A percentile compares a stretch with the other conserved stretches of the same genome.
Conservation (phyloP, 202 grass and related monocot genomes). For the Setaria italica region DNA sequence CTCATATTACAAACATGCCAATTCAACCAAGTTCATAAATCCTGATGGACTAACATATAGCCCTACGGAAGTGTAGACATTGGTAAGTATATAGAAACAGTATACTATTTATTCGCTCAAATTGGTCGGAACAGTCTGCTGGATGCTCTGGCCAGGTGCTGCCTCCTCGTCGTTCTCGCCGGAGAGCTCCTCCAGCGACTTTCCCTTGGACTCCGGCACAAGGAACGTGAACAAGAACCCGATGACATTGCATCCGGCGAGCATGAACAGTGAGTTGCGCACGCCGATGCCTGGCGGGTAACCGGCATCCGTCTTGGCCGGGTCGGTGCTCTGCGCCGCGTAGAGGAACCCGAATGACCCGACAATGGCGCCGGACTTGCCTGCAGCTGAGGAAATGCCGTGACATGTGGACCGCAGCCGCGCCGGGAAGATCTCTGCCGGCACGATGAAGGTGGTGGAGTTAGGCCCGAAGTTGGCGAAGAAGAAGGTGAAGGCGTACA, state of each 20-base stretch:
- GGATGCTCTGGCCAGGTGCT: background rate
- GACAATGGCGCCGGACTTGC: slow-evolving; percentile 53
- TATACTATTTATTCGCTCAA: background rate
- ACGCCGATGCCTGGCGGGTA: slow-evolving; percentile 63
- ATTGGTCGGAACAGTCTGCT: slow-evolving; percentile 16
- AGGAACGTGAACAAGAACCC: slow-evolving; percentile 63
- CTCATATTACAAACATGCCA: background rate
- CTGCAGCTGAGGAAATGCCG: slow-evolving; percentile 50
- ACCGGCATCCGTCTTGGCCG: slow-evolving; percentile 22
- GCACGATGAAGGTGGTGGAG: slow-evolving; percentile 61
- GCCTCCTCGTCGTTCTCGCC: slow-evolving; percentile 51
- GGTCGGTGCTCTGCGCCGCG: slow-evolving; percentile 44
- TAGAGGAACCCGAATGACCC: slow-evolving; percentile 49
- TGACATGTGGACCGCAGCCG: slow-evolving; percentile 54
- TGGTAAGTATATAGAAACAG: no score
- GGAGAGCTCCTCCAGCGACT: slow-evolving; percentile 67
- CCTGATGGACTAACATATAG: background rate
- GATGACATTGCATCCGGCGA: slow-evolving; percentile 51
- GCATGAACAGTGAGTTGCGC: slow-evolving; percentile 59
- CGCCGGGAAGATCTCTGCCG: slow-evolving; percentile 60
- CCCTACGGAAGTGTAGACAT: no score
- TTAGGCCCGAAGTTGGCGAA: slow-evolving; percentile 71
- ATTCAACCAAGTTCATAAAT: background rate
- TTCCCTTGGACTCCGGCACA: slow-evolving; percentile 59
- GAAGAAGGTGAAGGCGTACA: slow-evolving; percentile 67